phyloP scores from a whole-genome alignment of 345 rosid genomes.

The Aegle marmelos region DNA sequence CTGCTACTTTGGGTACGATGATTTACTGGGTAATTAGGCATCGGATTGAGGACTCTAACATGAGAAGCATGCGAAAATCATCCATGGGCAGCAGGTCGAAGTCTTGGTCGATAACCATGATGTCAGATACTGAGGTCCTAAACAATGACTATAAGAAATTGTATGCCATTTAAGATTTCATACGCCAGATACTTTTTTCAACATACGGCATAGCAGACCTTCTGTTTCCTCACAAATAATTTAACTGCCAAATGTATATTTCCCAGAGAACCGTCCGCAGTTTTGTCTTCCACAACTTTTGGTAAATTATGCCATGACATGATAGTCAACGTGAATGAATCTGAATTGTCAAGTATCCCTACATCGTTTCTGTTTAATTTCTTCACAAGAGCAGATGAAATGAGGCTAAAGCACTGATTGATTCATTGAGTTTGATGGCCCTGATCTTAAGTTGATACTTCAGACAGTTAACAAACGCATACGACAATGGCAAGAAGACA shows the following conservation, averaged over 20 bases:
- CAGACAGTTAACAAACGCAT: neutral
- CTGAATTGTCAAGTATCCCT: neutral
- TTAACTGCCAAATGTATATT: constrained; percentile 16
- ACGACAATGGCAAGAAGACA: neutral
- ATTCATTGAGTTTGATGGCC: neutral
- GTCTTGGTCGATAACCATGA: constrained; percentile 52
- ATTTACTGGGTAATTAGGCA: constrained; percentile 87
- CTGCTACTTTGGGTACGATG: constrained; percentile 88
- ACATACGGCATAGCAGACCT: neutral
- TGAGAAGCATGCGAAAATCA: constrained; percentile 61
- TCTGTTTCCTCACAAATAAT: neutral
- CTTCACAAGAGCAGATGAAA: neutral
- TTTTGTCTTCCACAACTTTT: neutral
- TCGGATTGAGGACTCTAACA: constrained; percentile 70
- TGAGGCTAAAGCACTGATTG: neutral
- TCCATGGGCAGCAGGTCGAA: constrained; percentile 58
- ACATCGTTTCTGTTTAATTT: neutral
- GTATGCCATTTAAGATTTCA: constrained; percentile 59
- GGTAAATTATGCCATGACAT: neutral
- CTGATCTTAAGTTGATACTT: neutral
- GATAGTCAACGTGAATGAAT: neutral
- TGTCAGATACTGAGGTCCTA: constrained; percentile 65
- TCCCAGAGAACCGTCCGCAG: neutral
- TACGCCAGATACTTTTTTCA: neutral
- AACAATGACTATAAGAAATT: constrained; percentile 64